phyloP scores from a whole-genome alignment of 78 protist genomes.

The Isochrysis galbana region DNA sequence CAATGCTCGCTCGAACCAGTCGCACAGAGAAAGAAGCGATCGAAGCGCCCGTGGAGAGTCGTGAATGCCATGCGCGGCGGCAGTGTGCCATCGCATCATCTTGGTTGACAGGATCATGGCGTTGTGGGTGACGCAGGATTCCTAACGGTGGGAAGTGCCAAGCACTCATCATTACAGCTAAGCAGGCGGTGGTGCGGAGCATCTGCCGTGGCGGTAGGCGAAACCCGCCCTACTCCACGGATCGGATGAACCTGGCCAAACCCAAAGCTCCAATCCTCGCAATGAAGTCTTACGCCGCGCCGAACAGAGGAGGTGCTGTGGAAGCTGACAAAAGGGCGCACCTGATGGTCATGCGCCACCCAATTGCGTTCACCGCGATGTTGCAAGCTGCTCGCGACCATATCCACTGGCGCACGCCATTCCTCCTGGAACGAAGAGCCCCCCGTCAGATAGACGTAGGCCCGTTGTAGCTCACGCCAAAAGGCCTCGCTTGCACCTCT shows the following conservation, averaged over 20 bases:
- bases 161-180: too few species aligned
- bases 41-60: neutral
- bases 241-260: too few species aligned
- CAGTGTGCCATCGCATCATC: neutral
- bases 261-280: too few species aligned
- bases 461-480: neutral
- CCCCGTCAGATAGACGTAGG: neutral
- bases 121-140: conserved; percentile 25
- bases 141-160: too few species aligned
- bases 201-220: too few species aligned
- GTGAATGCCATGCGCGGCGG: neutral
- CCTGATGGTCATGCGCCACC: conserved; percentile 18
- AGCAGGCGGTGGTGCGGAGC: too few species aligned
- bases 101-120: neutral
- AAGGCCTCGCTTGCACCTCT: neutral
- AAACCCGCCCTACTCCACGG: too few species aligned
- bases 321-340: too few species aligned
- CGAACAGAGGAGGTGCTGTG: too few species aligned
- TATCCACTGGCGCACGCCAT: neutral
- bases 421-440: neutral
- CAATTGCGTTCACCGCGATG: neutral
- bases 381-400: neutral
- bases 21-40: neutral
- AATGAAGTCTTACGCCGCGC: too few species aligned
- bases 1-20: neutral